Evolutionary conservation across 2,329 filamentous ascomycete genomes (phyloP), one percentile per base, ranked within the genome.

Genomic region (Epichloe amarillans): DNA sequence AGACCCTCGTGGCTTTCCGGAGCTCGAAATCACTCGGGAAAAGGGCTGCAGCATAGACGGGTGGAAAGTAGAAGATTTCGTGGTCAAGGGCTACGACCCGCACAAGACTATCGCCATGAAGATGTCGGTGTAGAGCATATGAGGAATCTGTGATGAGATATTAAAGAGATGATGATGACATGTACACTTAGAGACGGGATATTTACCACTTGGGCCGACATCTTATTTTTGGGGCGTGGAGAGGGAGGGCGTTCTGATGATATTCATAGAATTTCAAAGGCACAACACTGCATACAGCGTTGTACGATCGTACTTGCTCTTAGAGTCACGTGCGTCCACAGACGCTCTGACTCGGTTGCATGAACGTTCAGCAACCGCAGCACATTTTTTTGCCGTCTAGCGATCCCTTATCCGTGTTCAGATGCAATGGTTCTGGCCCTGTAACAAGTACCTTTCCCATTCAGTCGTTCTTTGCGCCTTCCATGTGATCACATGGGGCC

Each of bases 51-150:
- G 79, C 57, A 88, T 97, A 60, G 93, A 98, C 64, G 88, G 88
- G 1, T 97, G 93, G 89, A 83, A 80, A 64, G 73, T 81, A 1
- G 88, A 94, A 57, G 90, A 98, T 54, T 91, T 98, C 65, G 82
- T 85, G 52, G 79, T 98, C 5, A 76, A 86, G 61, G 90, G 85
- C 0, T 98, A 98, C 66, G 80, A 90, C 47, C 91, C 93, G 51
- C 88, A 96, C 66, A 91, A 90, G 72, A 78, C 78, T 5, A 95
- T 98, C 70, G 79, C 86, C 43, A 98, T 98, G 93, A 96, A 97
- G 73, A 98, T 98, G 93, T 94, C 88, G 63, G 91, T 97, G 52
- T 89, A 33, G 43, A 33, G 5, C 12, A 23, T 44, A 17, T 23
- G n/a, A 11, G 11, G 21, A 48, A 3, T 37, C n/a, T 15, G 12